phyloP scores from a whole-genome alignment of 2,329 filamentous ascomycete species.

The Amylocarpus encephaloides region DNA sequence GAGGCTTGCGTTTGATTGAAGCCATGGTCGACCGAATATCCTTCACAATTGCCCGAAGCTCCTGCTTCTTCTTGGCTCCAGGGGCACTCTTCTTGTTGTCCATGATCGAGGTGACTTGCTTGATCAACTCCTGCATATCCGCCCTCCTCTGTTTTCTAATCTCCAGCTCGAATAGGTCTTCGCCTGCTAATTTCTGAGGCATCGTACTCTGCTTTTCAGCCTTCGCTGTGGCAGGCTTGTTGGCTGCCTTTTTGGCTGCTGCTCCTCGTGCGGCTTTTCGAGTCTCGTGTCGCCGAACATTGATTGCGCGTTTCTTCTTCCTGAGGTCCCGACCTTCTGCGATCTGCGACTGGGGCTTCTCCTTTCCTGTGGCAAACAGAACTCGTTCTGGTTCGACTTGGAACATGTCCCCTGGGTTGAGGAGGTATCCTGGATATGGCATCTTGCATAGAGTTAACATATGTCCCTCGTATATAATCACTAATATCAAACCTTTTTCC shows the following conservation, averaged over 20 bases:
- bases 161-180: constrained; percentile 26
- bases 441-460: constrained; percentile 53
- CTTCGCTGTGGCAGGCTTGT: constrained; percentile 19
- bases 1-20: constrained; percentile 35
- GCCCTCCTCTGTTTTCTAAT: constrained; percentile 24
- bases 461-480: not conserved
- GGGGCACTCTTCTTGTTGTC: constrained; percentile 44
- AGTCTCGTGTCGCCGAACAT: constrained; percentile 16
- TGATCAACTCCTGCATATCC: constrained; percentile 27
- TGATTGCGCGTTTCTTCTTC: constrained; percentile 9
- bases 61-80: constrained; percentile 66
- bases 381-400: constrained; percentile 87
- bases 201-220: constrained; percentile 20
- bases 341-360: constrained; percentile 44
- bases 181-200: constrained; percentile 2
- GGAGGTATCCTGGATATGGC: constrained; percentile 81
- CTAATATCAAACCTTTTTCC: constrained; percentile 65
- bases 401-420: constrained; percentile 98
- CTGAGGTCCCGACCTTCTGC: constrained; percentile 18
- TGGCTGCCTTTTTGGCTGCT: constrained; percentile 13
- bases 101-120: constrained; percentile 45
- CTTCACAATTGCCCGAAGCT: constrained; percentile 65
- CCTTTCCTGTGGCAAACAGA: constrained; percentile 75
- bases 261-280: constrained; percentile 17
- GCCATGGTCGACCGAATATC: constrained; percentile 34